These are phyloP conservation scores for Inonotus hispidus DNA, from an alignment of 1,284 basidiomycete genomes.

Conservation along the genomic window DNA sequence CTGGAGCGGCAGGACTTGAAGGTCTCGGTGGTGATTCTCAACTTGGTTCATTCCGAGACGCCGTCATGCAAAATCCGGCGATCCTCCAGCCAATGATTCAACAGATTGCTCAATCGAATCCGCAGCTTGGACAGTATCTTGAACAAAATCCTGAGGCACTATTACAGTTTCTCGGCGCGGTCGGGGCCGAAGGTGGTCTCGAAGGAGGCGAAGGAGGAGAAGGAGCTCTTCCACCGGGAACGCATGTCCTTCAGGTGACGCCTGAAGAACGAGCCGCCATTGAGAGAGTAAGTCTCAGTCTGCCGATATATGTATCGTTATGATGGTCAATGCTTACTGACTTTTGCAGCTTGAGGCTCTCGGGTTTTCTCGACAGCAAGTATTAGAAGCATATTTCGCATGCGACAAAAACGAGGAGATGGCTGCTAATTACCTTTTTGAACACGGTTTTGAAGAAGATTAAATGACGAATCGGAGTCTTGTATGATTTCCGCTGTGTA, in stretches of 20 bases:
- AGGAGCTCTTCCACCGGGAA: slow-evolving; percentile 47
- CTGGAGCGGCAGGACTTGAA: slow-evolving; percentile 31
- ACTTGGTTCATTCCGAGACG: slow-evolving; percentile 63
- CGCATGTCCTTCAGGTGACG: slow-evolving; percentile 73
- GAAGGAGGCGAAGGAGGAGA: slow-evolving; percentile 43
- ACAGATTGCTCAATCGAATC: slow-evolving; percentile 73
- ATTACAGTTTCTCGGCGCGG: slow-evolving; percentile 52
- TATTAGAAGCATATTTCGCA: slow-evolving; percentile 82
- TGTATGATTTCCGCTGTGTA: slow-evolving; percentile 3
- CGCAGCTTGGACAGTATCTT: slow-evolving; percentile 63
- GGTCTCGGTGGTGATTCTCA: slow-evolving; percentile 39
- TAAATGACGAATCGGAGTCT: neutral
- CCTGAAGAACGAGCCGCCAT: slow-evolving; percentile 84
- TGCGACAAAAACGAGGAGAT: slow-evolving; percentile 96
- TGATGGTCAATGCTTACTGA: slow-evolving; percentile 16
- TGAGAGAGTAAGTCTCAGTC: slow-evolving; percentile 51
- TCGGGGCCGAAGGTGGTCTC: slow-evolving; percentile 32
- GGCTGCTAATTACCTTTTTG: slow-evolving; percentile 89
- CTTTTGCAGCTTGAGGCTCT: slow-evolving; percentile 69
- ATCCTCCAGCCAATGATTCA: slow-evolving; percentile 78
- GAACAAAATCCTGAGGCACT: slow-evolving; percentile 69
- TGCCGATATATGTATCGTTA: neutral
- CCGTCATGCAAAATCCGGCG: slow-evolving; percentile 73
- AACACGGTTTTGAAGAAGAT: slow-evolving; percentile 57
- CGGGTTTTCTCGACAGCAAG: slow-evolving; percentile 77